Conservation (phyloP, 495 filamentous ascomycete genomes). For the Xylaria sp. region DNA sequence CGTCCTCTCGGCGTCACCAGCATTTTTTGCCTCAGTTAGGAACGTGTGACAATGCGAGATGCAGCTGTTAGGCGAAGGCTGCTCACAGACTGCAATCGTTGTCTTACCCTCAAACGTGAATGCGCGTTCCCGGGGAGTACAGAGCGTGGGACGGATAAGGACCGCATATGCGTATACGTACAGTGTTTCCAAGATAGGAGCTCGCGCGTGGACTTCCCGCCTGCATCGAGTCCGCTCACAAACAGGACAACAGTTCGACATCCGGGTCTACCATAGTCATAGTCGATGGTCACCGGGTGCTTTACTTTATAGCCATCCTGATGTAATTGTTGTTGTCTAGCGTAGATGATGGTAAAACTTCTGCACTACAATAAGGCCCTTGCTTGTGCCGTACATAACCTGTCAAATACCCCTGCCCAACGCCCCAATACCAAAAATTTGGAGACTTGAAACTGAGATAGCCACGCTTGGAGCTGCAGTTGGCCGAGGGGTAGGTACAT, state of each 20-base stretch:
- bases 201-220: background rate
- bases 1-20: conserved; percentile 1
- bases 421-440: background rate
- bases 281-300: background rate
- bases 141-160: background rate
- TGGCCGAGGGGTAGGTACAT: background rate
- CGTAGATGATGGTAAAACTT: background rate
- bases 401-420: background rate
- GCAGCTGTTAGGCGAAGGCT: conserved; percentile 23
- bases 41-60: conserved; percentile 20
- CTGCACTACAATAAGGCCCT: background rate
- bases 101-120: conserved; percentile 28
- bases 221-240: background rate
- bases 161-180: background rate
- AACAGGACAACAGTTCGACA: background rate
- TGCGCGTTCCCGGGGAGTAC: background rate
- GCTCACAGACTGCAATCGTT: conserved; percentile 4
- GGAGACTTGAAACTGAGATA: conserved; percentile 3
- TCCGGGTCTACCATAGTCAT: background rate
- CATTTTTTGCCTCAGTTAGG: background rate
- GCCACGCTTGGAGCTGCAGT: conserved; percentile 14
- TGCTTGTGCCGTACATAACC: background rate
- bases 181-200: background rate
- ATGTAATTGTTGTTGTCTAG: background rate
- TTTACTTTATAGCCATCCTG: background rate